Percentiles rank a stretch among this genome's conserved stretches.
Evolutionary conservation across 176 grass and related monocot genomes (phyloP).

Genomic region (Typha latifolia): DNA sequence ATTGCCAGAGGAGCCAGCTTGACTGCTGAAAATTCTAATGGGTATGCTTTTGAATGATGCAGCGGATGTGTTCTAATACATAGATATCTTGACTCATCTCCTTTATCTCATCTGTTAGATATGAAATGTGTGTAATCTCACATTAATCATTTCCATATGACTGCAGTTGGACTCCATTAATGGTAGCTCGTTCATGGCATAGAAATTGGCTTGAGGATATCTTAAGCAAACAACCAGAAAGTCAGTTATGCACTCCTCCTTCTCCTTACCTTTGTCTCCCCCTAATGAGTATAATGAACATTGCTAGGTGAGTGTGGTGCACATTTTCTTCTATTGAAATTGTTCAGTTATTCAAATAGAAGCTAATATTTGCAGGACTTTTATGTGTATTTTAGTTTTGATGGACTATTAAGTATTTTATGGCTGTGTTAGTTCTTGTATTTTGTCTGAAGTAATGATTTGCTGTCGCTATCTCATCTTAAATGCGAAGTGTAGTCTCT

Average conservation of each 20-base stretch:
- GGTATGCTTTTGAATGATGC: slow-evolving; percentile 40
- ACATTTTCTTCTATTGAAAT: not conserved
- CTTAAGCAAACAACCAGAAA: slow-evolving; percentile 44
- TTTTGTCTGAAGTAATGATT: not conserved
- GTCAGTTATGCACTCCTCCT: slow-evolving; percentile 35
- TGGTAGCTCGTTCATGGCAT: slow-evolving; percentile 76
- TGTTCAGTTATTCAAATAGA: not conserved
- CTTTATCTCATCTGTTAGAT: not conserved
- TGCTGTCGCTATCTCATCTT: not conserved
- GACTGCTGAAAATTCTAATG: slow-evolving; percentile 45
- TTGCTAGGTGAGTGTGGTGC: slow-evolving; percentile 57
- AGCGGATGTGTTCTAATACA: slow-evolving; percentile 2
- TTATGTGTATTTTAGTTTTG: not conserved
- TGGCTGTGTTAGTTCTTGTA: not conserved
- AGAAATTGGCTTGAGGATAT: slow-evolving; percentile 69
- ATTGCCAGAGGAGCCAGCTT: slow-evolving; percentile 72
- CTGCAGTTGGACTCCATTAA: slow-evolving; percentile 70
- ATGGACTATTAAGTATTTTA: not conserved
- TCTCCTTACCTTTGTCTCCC: slow-evolving; percentile 87
- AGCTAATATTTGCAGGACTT: not conserved
- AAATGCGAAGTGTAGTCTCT: not conserved
- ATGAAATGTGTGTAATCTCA: not conserved
- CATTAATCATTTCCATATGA: not conserved
- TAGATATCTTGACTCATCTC: not conserved
- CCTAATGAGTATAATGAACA: slow-evolving; percentile 85